Evolutionary conservation across 495 filamentous ascomycete species (phyloP), one percentile per base, ranked within the genome.

Genomic region (Xylaria nigripes): DNA sequence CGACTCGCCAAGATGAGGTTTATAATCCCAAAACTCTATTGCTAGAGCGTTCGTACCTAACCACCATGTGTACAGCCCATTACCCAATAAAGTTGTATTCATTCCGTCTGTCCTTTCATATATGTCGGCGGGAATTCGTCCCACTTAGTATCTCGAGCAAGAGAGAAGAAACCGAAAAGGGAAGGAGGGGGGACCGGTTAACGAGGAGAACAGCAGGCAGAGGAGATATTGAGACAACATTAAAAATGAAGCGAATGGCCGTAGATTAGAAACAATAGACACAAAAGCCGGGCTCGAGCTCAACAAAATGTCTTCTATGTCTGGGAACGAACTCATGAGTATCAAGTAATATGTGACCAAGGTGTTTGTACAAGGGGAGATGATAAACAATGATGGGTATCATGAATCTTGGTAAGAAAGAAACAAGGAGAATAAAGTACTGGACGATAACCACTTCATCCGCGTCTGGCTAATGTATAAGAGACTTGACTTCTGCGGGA

Each of bases 401-500:
- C 55, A 47, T 45, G 23, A 45, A 34, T 16, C n/a, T 36, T 54
- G 51, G 56, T 50, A 48, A 55, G 29, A 38, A 36, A 53, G 12
- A 16, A 46, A 13, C 18, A 50, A 50, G 13, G 41, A 54, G 29
- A 38, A n/a, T 48, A 50, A 15, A 25, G 24, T 23, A 25, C 38
- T 45, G 18, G 23, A 54, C 54, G 36, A 44, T 40, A 50, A 45
- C 34, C 32, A 43, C 45, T 42, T 38, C 24, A 41, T 23, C 24
- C 13, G 43, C 25, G 29, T 43, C 36, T 41, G 54, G 56, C 56
- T 55, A 64, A 43, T 60, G 58, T 46, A 64, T 60, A 30, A 81
- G 72, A 32, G 79, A 73, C 29, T 77, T 76, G 22, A 84, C 74
- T 58, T 73, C 75, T 22, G 83, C 80, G 27, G 83, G 83, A 59